Evolutionary conservation across 2,329 filamentous ascomycete genomes (phyloP).

Genomic region (Falciphora oryzae): DNA sequence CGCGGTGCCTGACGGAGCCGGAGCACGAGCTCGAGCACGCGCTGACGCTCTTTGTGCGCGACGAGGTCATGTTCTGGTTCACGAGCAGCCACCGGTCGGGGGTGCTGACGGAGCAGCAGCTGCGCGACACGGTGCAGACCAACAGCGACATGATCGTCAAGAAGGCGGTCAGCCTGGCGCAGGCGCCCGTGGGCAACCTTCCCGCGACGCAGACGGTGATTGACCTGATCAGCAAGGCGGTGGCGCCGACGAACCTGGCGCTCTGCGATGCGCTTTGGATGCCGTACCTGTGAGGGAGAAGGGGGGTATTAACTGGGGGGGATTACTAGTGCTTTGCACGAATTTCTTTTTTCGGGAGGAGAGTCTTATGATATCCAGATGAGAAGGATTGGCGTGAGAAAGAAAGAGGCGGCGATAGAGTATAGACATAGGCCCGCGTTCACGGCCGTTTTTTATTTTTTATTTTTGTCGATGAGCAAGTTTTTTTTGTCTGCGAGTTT

Average conservation of each 20-base stretch:
- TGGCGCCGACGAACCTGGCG: conserved; percentile 84
- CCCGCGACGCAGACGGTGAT: conserved; percentile 97
- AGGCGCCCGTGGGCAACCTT: conserved; percentile 69
- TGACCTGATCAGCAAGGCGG: conserved; percentile 85
- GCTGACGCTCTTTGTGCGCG: conserved; percentile 87
- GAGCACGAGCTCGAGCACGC: conserved; percentile 90
- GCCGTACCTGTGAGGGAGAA: conserved; percentile 69
- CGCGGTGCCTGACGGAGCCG: conserved; percentile 85
- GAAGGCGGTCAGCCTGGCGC: conserved; percentile 77
- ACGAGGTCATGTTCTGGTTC: conserved; percentile 98
- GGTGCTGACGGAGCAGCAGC: conserved; percentile 54
- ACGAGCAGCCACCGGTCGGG: conserved; percentile 65
- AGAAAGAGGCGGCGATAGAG: background rate
- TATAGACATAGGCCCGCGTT: background rate
- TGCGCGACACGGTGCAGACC: conserved; percentile 56
- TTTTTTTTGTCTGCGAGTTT: conserved; percentile 4
- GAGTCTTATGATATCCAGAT: background rate
- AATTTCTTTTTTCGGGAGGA: conserved; percentile 4
- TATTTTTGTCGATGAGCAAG: background rate
- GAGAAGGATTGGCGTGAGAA: too few species aligned
- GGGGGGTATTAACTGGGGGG: background rate
- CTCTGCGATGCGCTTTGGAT: conserved; percentile 94
- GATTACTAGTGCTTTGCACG: background rate
- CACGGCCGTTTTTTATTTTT: background rate
- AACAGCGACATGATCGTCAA: conserved; percentile 93